These are phyloP conservation scores for Mallotus nudiflorus DNA, from an alignment of 345 rosid species.

Conservation along the genomic window DNA sequence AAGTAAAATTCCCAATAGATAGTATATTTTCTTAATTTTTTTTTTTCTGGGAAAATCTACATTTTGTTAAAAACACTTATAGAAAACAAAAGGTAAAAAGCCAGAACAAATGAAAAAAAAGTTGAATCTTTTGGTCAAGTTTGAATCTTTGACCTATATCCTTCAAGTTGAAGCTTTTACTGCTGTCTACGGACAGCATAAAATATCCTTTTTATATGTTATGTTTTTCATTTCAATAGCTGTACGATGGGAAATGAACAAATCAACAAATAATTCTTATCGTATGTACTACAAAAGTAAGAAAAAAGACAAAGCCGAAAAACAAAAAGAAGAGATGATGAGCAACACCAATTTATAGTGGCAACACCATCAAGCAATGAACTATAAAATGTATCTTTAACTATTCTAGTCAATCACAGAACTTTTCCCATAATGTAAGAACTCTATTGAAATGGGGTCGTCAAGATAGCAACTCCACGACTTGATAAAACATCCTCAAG, in stretches of 20 bases:
- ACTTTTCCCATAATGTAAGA: neutral
- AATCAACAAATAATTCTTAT: neutral
- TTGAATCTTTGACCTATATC: neutral
- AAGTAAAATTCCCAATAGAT: no score
- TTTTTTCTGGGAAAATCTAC: no score
- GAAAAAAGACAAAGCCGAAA: neutral
- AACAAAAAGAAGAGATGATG: neutral
- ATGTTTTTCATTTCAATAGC: neutral
- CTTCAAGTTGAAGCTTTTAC: neutral
- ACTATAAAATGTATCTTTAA: neutral
- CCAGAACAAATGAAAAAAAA: neutral
- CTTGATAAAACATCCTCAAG: neutral
- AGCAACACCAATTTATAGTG: neutral
- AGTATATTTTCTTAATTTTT: no score
- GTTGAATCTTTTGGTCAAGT: neutral
- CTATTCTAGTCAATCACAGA: neutral
- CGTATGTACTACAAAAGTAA: neutral
- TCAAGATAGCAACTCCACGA: neutral
- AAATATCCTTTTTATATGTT: neutral
- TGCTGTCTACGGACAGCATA: neutral
- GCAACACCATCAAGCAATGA: neutral
- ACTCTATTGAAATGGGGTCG: neutral
- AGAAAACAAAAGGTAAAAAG: neutral
- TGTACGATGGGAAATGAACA: neutral
- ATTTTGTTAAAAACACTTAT: neutral